These are phyloP conservation scores for Nymphaea colorata DNA, from an alignment of 164 flowering plant genomes.

Conservation along the genomic window DNA sequence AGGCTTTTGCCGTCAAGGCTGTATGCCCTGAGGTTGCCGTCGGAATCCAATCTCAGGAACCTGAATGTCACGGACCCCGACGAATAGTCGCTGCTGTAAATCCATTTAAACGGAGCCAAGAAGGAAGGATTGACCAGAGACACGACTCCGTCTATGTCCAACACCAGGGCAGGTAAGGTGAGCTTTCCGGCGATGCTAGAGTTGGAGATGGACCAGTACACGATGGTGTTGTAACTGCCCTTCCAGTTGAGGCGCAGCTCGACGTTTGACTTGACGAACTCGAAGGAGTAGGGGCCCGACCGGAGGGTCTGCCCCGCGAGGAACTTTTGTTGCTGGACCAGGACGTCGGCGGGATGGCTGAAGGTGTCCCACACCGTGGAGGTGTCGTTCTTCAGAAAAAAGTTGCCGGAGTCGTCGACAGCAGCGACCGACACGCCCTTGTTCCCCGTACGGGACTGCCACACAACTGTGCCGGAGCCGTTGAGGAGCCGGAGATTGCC, in stretches of 20 bases:
- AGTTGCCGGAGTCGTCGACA: constrained; percentile 20
- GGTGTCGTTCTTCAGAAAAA: constrained; percentile 6
- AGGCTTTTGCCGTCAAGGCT: constrained; percentile 24
- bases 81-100: constrained; percentile 72
- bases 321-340: constrained; percentile 22
- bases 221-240: constrained; percentile 1
- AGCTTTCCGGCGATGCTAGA: constrained; percentile 14
- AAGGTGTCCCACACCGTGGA: constrained; percentile 23
- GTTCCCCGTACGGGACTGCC: constrained; percentile 21
- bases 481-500: constrained; percentile 28
- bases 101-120: constrained; percentile 15
- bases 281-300: constrained; percentile 25
- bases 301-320: constrained; percentile 6
- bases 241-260: constrained; percentile 28
- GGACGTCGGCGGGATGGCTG: constrained; percentile 27
- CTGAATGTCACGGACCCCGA: constrained; percentile 40
- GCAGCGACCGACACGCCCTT: constrained; percentile 18
- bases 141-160: constrained; percentile 42
- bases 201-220: constrained; percentile 24
- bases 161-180: constrained; percentile 32
- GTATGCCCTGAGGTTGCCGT: constrained; percentile 83
- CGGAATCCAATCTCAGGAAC: constrained; percentile 51
- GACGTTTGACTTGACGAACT: constrained; percentile 9
- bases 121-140: constrained; percentile 31
- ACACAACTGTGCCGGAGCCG: constrained; percentile 16